phyloP scores from a whole-genome alignment of 2,329 filamentous ascomycete genomes.

The Claviceps sp. region DNA sequence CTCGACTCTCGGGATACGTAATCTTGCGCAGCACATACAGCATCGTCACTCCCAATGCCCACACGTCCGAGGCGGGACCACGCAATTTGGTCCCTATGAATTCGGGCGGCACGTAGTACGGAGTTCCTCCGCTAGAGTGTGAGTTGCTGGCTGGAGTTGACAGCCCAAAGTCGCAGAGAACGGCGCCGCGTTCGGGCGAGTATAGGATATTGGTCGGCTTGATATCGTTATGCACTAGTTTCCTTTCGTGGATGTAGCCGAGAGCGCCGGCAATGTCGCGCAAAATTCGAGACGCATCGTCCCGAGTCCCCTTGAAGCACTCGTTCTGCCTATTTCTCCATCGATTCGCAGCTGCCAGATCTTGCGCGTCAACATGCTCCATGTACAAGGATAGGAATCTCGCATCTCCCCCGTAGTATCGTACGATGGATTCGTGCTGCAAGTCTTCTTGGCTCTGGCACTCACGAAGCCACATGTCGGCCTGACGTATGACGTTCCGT shows the following conservation, averaged over 20 bases:
- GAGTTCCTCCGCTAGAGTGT: conserved; percentile 40
- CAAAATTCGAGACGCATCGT: conserved; percentile 38
- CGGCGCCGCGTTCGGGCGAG: conserved; percentile 42
- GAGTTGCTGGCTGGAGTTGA: conserved; percentile 34
- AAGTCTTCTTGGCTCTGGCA: conserved; percentile 41
- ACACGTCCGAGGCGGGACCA: conserved; percentile 42
- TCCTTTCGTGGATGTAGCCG: conserved; percentile 40
- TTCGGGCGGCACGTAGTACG: conserved; percentile 49
- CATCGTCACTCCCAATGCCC: conserved; percentile 48
- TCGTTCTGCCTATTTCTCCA: conserved; percentile 37
- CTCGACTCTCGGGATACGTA: conserved; percentile 38
- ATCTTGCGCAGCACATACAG: conserved; percentile 44
- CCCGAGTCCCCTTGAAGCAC: conserved; percentile 34
- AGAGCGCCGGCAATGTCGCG: conserved; percentile 40
- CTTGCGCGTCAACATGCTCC: conserved; percentile 45
- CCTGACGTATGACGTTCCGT: conserved; percentile 43
- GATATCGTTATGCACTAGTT: conserved; percentile 47
- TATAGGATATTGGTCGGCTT: conserved; percentile 50
- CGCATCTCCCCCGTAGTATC: conserved; percentile 44
- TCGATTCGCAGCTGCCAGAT: conserved; percentile 33
- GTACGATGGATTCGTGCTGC: conserved; percentile 43
- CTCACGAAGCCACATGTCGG: conserved; percentile 46
- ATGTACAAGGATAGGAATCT: conserved; percentile 47
- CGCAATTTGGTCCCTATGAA: conserved; percentile 42
- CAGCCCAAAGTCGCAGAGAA: conserved; percentile 47